Evolutionary conservation across 2,329 filamentous ascomycete genomes (phyloP).

Genomic region (Fusarium tupiense): DNA sequence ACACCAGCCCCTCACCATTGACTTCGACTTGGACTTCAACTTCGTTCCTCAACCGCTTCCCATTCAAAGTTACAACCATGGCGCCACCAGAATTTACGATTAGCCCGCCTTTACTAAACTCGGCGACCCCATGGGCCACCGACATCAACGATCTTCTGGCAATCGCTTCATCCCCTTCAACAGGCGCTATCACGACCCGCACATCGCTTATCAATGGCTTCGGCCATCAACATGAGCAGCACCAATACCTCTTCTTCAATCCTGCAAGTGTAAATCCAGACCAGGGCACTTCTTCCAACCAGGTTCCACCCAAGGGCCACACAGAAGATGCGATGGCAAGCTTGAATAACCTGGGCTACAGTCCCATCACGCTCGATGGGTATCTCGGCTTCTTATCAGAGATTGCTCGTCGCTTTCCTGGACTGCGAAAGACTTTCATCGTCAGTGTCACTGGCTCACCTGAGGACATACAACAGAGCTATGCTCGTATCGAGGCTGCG

Average conservation of each 20-base stretch:
- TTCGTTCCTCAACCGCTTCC: no score
- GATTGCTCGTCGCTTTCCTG: constrained; percentile 48
- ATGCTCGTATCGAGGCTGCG: constrained; percentile 56
- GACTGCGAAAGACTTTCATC: constrained; percentile 67
- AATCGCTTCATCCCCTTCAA: constrained; percentile 69
- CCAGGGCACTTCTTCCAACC: constrained; percentile 32
- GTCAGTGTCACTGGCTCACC: constrained; percentile 76
- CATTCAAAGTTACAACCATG: constrained; percentile 2
- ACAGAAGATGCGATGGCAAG: constrained; percentile 51
- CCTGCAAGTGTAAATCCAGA: constrained; percentile 44
- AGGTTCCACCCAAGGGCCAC: constrained; percentile 17
- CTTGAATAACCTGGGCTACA: constrained; percentile 80
- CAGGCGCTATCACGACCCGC: constrained; percentile 78
- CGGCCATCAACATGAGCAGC: constrained; percentile 64
- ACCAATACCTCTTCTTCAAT: constrained; percentile 75
- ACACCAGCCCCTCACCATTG: constrained; percentile 4
- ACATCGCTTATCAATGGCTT: constrained; percentile 75
- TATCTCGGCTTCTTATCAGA: constrained; percentile 68
- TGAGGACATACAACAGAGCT: constrained; percentile 66
- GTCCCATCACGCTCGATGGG: constrained; percentile 65
- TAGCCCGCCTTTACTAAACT: constrained; percentile 75
- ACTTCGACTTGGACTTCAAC: background rate
- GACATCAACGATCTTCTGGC: constrained; percentile 67
- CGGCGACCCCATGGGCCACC: constrained; percentile 80
- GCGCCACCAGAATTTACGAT: constrained; percentile 55